Evolutionary conservation across 2,329 filamentous ascomycete species (phyloP).

Genomic region (Aulographum hederae): DNA sequence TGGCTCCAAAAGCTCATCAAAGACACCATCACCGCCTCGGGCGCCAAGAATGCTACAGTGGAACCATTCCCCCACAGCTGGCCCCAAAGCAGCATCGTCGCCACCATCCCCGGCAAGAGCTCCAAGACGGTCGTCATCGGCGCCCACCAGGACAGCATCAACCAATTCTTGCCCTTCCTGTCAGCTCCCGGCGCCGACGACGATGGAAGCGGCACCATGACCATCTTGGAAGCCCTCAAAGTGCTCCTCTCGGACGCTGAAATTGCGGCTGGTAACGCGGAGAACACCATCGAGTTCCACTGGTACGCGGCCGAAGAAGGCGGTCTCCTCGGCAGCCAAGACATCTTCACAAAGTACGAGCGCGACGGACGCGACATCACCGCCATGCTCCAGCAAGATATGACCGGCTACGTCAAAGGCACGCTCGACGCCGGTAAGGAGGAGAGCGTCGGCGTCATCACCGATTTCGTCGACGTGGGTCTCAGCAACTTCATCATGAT

Average conservation of each 20-base stretch:
- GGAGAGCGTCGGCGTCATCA: conserved; percentile 83
- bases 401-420: conserved; percentile 78
- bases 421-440: conserved; percentile 66
- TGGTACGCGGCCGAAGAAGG: conserved; percentile 90
- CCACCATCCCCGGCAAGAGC: conserved; percentile 70
- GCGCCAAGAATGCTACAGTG: conserved; percentile 51
- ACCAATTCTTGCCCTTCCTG: conserved; percentile 71
- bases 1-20: conserved; percentile 70
- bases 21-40: conserved; percentile 50
- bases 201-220: conserved; percentile 82
- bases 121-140: conserved; percentile 78
- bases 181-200: conserved; percentile 89
- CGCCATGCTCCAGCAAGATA: conserved; percentile 97
- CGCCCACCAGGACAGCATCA: conserved; percentile 90
- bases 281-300: conserved; percentile 89
- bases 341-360: conserved; percentile 71
- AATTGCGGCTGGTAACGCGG: conserved; percentile 49
- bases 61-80: conserved; percentile 65
- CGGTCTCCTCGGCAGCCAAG: conserved; percentile 72
- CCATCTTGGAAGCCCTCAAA: conserved; percentile 79
- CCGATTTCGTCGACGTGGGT: conserved; percentile 68
- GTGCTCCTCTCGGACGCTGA: conserved; percentile 58
- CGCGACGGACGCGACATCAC: conserved; percentile 57
- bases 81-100: conserved; percentile 83
- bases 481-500: conserved; percentile 84